Base-by-base conservation (phyloP, 768 basidiomycete genomes). In the Suillus hirtellus region DNA sequence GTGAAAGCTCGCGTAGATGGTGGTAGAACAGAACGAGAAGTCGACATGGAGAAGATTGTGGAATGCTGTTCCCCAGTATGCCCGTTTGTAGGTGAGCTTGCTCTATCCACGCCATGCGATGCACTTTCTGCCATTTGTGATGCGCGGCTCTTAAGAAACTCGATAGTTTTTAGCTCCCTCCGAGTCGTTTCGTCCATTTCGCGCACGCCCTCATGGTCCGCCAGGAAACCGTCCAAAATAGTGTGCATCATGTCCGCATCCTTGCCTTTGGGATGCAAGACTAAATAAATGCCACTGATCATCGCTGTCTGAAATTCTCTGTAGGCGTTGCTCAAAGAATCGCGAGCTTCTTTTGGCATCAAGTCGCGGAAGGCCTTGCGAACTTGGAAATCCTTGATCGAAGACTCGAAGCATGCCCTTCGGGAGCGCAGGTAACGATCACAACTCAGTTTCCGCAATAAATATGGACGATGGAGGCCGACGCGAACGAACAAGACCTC, bases 291-390 rank as follows among this genome's bases (percentile, higher is more conserved):
- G 12, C 93, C 90, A 65, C 89, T 89, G 60, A 95, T 89, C 92
- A 95, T 92, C 11, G 91, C 89, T 10, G 90, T 89, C 73, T 93
- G 92, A 75, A 95, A 95, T 69, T 93, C 92, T 62, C 92, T 81
- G 70, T 93, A 94, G 8, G 89, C 90, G 66, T 90, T 92, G 69
- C 91, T 87, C 35, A 92, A 81, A 55, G 89, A 88, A 68, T 86
- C 85, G 27, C 83, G 84, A 15, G 84, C 84, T 70, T 89, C 89
- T 68, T 83, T 84, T 0, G 87, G 81, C 63, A 86, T 81, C 31
- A 79, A 76, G 63, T 86, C 81, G 64, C 87, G 80, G 71, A 92
- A 93, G 4, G 81, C 83, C 63, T 85, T 83, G 58, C 92, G 86
- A 64, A 95, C 86, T 67, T 88, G 82, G 71, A 91, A 95, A 73